These are phyloP conservation scores for Colletotrichum abscissum DNA, from an alignment of 2,329 filamentous ascomycete species.

Conservation along the genomic window DNA sequence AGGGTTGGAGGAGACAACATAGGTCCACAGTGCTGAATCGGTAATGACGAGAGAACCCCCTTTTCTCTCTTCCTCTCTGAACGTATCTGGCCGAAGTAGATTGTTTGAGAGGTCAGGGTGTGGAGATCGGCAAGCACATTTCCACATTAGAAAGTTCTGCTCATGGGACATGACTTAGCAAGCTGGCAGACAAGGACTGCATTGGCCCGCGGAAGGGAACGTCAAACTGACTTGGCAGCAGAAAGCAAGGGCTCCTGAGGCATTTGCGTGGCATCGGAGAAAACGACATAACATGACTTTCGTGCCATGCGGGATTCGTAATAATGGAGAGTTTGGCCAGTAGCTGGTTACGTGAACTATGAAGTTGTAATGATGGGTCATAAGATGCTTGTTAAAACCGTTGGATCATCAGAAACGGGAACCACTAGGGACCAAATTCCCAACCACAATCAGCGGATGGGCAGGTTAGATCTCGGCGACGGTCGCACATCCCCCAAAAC, in stretches of 20 bases:
- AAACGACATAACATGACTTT: neutral
- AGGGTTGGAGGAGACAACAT: neutral
- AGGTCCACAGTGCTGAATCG: slow-evolving; percentile 1
- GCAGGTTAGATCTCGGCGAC: neutral
- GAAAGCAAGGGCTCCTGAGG: too few species aligned
- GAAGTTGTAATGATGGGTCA: neutral
- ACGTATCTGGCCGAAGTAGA: neutral
- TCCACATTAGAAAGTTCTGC: neutral
- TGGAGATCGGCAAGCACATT: neutral
- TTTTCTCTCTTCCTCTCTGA: neutral
- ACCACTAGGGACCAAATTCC: neutral
- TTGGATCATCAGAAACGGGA: neutral
- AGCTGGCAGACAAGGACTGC: neutral
- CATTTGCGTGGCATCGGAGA: neutral
- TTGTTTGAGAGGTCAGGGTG: neutral
- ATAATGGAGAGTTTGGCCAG: neutral
- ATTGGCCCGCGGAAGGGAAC: neutral
- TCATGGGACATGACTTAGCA: neutral
- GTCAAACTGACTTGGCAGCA: neutral
- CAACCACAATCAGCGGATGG: neutral
- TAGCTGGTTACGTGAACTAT: neutral
- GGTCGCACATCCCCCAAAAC: neutral
- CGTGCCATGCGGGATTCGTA: neutral
- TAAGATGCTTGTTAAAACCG: neutral
- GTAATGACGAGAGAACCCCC: slow-evolving; percentile 1